These are phyloP conservation scores for Chalciporus piperatus DNA, from an alignment of 768 basidiomycete species.

Conservation along the genomic window DNA sequence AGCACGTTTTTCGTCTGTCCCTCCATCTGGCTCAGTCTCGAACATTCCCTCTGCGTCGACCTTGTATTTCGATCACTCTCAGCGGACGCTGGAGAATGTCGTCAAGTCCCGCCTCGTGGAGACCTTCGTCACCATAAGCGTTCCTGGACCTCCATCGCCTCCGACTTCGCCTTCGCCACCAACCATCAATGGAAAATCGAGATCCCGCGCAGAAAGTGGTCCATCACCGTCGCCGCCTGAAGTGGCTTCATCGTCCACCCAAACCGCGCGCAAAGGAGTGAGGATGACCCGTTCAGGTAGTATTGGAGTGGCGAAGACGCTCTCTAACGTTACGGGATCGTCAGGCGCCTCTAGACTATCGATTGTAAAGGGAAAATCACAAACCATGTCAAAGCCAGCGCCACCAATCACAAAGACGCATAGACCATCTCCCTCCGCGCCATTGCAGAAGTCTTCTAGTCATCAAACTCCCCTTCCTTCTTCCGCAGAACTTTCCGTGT, in stretches of 20 bases:
- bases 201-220: slow-evolving; percentile 27
- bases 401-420: slow-evolving; percentile 19
- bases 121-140: slow-evolving; percentile 64
- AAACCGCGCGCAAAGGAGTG: slow-evolving; percentile 13
- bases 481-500: slow-evolving; percentile 9
- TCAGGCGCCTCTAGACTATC: slow-evolving; percentile 12
- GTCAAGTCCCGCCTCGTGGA: slow-evolving; percentile 73
- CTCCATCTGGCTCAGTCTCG: slow-evolving; percentile 6
- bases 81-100: slow-evolving; percentile 65
- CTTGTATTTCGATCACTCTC: slow-evolving; percentile 59
- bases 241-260: not conserved
- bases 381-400: slow-evolving; percentile 13
- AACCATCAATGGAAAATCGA: slow-evolving; percentile 20
- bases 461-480: slow-evolving; percentile 24
- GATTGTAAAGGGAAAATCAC: slow-evolving; percentile 15
- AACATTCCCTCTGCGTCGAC: slow-evolving; percentile 25
- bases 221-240: slow-evolving; percentile 11
- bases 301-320: slow-evolving; percentile 16
- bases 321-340: slow-evolving; percentile 5
- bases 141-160: slow-evolving; percentile 29
- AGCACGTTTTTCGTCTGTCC: slow-evolving; percentile 7
- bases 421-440: slow-evolving; percentile 21
- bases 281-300: slow-evolving; percentile 14
- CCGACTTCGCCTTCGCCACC: slow-evolving; percentile 25
- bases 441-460: slow-evolving; percentile 24